These are phyloP conservation scores for Barnettozyma wickerhamii DNA, from an alignment of 805 yeast genomes.

Conservation along the genomic window DNA sequence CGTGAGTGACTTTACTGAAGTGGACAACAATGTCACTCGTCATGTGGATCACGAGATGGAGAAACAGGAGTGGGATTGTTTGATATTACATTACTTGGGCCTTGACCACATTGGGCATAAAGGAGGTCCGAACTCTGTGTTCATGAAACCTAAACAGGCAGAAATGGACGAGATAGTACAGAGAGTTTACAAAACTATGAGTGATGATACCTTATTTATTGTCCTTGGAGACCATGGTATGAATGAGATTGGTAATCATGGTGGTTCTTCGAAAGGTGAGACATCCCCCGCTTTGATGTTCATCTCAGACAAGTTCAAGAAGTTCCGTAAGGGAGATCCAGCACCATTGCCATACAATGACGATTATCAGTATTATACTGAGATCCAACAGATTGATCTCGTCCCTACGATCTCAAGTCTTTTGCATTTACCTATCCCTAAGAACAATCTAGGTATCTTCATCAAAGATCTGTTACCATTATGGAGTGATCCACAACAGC, in stretches of 20 bases:
- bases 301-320: constrained; percentile 55
- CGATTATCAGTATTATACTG: constrained; percentile 48
- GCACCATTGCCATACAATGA: constrained; percentile 28
- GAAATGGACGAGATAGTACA: constrained; percentile 80
- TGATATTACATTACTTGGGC: constrained; percentile 88
- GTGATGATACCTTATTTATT: constrained; percentile 57
- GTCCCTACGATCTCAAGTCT: constrained; percentile 80
- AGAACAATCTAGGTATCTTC: constrained; percentile 76
- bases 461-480: constrained; percentile 52
- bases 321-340: constrained; percentile 9
- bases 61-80: constrained; percentile 66
- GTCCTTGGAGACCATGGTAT: constrained; percentile 94
- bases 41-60: constrained; percentile 63
- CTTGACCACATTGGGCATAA: constrained; percentile 97
- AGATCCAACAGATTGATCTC: constrained; percentile 73
- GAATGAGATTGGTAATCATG: constrained; percentile 95
- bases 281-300: constrained; percentile 81
- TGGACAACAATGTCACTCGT: constrained; percentile 88
- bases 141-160: constrained; percentile 75
- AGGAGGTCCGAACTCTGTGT: constrained; percentile 80
- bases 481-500: constrained; percentile 37
- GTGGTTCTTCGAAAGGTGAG: constrained; percentile 92
- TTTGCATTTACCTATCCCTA: constrained; percentile 84
- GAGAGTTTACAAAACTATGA: constrained; percentile 42
- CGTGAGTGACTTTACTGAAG: constrained; percentile 93